phyloP scores from a whole-genome alignment of 257 asterid species.

The Sherardia arvensis region DNA sequence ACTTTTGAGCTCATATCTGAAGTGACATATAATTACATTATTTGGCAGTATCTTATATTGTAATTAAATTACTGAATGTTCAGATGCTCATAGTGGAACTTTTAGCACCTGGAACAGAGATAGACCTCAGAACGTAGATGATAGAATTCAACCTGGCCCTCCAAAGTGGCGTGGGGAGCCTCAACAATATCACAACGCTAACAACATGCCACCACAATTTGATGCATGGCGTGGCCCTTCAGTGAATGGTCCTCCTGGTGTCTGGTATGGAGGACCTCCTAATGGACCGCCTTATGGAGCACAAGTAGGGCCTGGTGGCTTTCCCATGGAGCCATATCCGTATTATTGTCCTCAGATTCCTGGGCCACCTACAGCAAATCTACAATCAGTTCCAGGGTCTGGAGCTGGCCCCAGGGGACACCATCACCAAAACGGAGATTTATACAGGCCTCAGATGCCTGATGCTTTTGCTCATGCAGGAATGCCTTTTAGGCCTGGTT shows the following conservation, averaged over 20 bases:
- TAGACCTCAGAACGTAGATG: constrained; percentile 39
- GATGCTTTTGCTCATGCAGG: constrained; percentile 73
- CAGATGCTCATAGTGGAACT: constrained; percentile 49
- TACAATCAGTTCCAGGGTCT: constrained; percentile 52
- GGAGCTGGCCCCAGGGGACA: constrained; percentile 72
- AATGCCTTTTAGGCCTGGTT: constrained; percentile 78
- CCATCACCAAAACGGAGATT: constrained; percentile 66
- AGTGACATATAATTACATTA: constrained; percentile 3
- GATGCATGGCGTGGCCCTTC: constrained; percentile 87
- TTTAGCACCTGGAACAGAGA: constrained; percentile 54
- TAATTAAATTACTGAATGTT: constrained; percentile 14
- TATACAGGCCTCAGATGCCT: constrained; percentile 62
- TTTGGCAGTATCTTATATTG: not conserved
- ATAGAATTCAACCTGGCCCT: constrained; percentile 40
- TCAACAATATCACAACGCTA: constrained; percentile 50
- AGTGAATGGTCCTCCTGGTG: constrained; percentile 58
- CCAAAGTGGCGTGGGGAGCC: constrained; percentile 79
- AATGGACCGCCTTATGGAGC: constrained; percentile 69
- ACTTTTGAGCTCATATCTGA: not conserved
- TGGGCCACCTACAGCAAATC: constrained; percentile 56
- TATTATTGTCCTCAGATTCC: constrained; percentile 70
- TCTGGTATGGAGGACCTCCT: constrained; percentile 83
- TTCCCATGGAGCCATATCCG: constrained; percentile 69
- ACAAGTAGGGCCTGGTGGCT: constrained; percentile 70
- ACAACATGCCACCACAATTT: constrained; percentile 51